A percentile compares a stretch with the other conserved stretches of the same genome.
These are phyloP conservation scores for Colletotrichum sp. DNA, from an alignment of 2,329 filamentous ascomycete genomes.

Conservation along the genomic window DNA sequence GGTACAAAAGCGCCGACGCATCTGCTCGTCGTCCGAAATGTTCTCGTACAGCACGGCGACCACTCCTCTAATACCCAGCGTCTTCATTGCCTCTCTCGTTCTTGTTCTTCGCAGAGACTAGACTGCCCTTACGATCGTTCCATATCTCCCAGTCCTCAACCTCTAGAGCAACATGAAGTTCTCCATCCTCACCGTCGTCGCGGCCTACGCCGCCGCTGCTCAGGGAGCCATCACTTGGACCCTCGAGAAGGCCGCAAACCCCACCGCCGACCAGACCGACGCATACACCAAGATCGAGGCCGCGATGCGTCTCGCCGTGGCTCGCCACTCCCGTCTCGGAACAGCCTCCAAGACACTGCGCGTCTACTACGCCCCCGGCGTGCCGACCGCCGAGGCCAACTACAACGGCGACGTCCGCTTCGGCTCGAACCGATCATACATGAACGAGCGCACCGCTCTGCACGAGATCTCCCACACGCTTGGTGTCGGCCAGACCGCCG, in stretches of 20 bases:
- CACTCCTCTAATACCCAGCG: not conserved
- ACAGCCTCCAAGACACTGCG: conserved; percentile 42
- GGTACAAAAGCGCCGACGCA: not conserved
- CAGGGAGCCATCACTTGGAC: conserved; percentile 44
- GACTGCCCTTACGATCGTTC: not conserved
- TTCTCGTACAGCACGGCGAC: not conserved
- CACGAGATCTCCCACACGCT: conserved; percentile 55
- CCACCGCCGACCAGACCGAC: conserved; percentile 45
- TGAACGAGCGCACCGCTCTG: conserved; percentile 53
- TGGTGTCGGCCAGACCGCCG: conserved; percentile 49
- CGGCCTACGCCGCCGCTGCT: conserved; percentile 33
- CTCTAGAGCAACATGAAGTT: conserved; percentile 19
- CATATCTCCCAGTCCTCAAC: not conserved
- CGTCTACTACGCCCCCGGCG: conserved; percentile 47
- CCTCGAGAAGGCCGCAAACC: conserved; percentile 41
- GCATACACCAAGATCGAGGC: conserved; percentile 47
- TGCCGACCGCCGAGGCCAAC: conserved; percentile 52
- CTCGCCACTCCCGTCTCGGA: conserved; percentile 42
- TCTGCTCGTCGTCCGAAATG: not conserved
- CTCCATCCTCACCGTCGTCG: conserved; percentile 29
- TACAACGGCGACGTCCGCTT: conserved; percentile 53
- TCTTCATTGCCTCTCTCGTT: not conserved
- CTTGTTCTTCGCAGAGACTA: not conserved
- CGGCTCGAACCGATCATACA: conserved; percentile 48
- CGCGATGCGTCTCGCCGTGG: conserved; percentile 45